A percentile compares a stretch with the other conserved stretches of the same genome.
Conservation (phyloP, 495 filamentous ascomycete genomes). For the Aspergillus taichungensis region DNA sequence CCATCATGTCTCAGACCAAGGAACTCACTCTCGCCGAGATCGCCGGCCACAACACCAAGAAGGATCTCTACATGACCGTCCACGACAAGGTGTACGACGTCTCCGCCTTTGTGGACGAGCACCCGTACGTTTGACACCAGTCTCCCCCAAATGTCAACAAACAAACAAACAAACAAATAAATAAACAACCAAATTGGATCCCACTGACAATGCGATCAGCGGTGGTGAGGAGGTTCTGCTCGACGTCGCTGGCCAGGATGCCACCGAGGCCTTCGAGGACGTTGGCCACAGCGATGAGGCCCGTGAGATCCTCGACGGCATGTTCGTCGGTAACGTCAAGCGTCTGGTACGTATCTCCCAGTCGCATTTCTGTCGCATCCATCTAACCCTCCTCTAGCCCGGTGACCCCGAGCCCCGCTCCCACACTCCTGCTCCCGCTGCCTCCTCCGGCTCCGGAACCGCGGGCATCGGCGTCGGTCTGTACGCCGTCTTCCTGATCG, state of each 20-base stretch:
- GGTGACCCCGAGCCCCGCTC: slow-evolving; percentile 74
- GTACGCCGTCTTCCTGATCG: slow-evolving; percentile 74
- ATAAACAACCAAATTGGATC: background rate
- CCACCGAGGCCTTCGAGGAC: slow-evolving; percentile 98
- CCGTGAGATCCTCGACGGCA: slow-evolving; percentile 77
- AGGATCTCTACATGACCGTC: slow-evolving; percentile 85
- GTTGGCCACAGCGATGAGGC: slow-evolving; percentile 99
- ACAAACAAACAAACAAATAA: slow-evolving; percentile 5
- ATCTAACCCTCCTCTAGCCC: slow-evolving; percentile 42
- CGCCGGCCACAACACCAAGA: slow-evolving; percentile 84
- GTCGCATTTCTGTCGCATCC: slow-evolving; percentile 5
- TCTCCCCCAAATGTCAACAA: background rate
- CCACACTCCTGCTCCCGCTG: slow-evolving; percentile 40
- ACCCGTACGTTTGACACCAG: slow-evolving; percentile 68
- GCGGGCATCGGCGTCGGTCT: slow-evolving; percentile 65
- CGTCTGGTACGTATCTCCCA: slow-evolving; percentile 56
- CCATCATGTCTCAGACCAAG: slow-evolving; percentile 51
- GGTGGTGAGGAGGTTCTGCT: slow-evolving; percentile 98
- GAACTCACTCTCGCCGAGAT: slow-evolving; percentile 80
- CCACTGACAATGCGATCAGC: slow-evolving; percentile 35
- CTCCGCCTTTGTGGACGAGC: slow-evolving; percentile 89
- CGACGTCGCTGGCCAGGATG: slow-evolving; percentile 93
- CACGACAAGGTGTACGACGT: slow-evolving; percentile 95
- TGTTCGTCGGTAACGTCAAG: slow-evolving; percentile 77
- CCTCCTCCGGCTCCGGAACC: slow-evolving; percentile 36